phyloP scores from a whole-genome alignment of 257 asterid species.

The Nicotiana tabacum region DNA sequence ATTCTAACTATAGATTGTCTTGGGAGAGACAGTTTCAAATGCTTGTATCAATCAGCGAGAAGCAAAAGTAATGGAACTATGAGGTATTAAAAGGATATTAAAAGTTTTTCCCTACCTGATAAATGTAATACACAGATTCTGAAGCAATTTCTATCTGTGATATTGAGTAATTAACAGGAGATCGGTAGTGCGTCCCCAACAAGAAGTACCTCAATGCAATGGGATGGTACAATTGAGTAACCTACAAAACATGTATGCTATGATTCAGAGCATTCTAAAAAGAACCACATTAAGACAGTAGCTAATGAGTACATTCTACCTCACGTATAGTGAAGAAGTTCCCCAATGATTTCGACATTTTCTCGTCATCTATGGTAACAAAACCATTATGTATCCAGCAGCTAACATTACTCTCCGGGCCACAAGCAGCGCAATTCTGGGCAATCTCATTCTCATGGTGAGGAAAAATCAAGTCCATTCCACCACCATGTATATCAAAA shows the following conservation, averaged over 20 bases:
- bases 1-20: not conserved
- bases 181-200: conserved; percentile 71
- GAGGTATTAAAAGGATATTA: not conserved
- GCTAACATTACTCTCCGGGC: too few relatives aligned
- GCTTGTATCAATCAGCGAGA: not conserved
- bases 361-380: too few relatives aligned
- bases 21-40: not conserved
- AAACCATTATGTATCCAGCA: too few relatives aligned
- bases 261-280: not conserved
- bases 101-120: conserved; percentile 43
- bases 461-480: conserved; percentile 85
- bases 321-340: too few relatives aligned
- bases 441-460: conserved; percentile 90
- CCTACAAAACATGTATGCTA: conserved; percentile 31
- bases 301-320: too few relatives aligned
- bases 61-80: not conserved
- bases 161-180: conserved; percentile 73
- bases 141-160: conserved; percentile 65
- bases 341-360: too few relatives aligned
- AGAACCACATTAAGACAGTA: not conserved
- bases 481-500: conserved; percentile 90
- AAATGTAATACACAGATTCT: conserved; percentile 60
- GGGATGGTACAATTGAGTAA: conserved; percentile 63
- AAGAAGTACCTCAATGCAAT: conserved; percentile 76
- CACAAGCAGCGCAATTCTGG: conserved; percentile 79